Evolutionary conservation across 352 stramenopile species (phyloP).

Genomic region (Phytopythium boreale): DNA sequence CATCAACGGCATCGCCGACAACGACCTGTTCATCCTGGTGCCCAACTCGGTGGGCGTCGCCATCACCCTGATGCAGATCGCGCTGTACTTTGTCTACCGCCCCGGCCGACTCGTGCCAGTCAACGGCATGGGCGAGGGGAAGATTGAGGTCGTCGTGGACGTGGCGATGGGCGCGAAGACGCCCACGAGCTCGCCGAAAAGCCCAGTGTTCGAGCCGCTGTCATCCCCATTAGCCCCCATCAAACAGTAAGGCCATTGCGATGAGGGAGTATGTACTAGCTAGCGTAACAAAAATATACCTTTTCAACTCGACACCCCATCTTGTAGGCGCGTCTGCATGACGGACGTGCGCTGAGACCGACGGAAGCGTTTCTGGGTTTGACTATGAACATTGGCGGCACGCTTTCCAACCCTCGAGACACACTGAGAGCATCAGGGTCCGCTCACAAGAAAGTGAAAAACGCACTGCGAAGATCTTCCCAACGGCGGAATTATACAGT

Average conservation of each 20-base stretch:
- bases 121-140: neutral
- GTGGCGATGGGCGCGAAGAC: neutral
- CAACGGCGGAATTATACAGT: too few relatives aligned
- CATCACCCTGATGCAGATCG: constrained; percentile 37
- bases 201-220: neutral
- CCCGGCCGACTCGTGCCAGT: constrained; percentile 1
- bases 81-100: constrained; percentile 44
- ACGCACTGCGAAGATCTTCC: neutral
- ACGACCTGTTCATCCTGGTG: constrained; percentile 42
- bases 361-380: too few relatives aligned
- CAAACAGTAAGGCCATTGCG: neutral
- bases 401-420: too few relatives aligned
- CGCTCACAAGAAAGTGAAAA: too few relatives aligned
- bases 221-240: neutral
- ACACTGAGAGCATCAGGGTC: too few relatives aligned
- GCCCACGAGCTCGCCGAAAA: neutral
- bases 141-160: neutral
- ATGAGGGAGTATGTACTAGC: neutral
- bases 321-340: too few relatives aligned
- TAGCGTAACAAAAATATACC: neutral
- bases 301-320: neutral
- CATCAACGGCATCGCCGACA: constrained; percentile 35
- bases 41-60: constrained; percentile 32
- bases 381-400: too few relatives aligned
- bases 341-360: too few relatives aligned